Conservation (phyloP, 2,329 filamentous ascomycete species). For the Claviceps sp. region DNA sequence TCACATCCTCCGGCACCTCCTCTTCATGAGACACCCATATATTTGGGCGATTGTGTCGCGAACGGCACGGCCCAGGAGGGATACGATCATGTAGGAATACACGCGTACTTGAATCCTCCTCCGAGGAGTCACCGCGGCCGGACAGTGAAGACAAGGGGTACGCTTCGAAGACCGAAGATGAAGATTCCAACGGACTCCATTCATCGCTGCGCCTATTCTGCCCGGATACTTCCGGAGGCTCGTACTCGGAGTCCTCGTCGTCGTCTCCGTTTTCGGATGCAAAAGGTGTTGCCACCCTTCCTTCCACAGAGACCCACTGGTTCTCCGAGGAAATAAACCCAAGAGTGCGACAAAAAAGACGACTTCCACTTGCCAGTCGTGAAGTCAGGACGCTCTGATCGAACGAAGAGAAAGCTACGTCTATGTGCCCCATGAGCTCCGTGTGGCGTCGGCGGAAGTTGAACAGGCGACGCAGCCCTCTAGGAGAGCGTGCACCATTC, state of each 20-base stretch:
- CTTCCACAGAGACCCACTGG: neutral
- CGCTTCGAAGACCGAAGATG: no score
- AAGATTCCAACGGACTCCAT: no score
- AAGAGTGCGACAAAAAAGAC: neutral
- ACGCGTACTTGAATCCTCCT: neutral
- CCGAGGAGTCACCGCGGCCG: no score
- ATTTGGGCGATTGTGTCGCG: neutral
- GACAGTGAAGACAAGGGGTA: no score
- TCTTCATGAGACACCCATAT: neutral
- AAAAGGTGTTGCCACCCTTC: neutral
- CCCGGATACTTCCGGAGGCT: no score
- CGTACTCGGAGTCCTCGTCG: no score
- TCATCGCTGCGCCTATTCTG: no score
- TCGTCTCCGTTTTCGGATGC: no score
- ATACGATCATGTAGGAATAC: neutral
- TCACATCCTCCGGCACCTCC: neutral
- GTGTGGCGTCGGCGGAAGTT: no score
- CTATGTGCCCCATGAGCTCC: no score
- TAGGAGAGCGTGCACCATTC: neutral
- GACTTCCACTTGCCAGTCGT: neutral
- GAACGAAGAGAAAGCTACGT: neutral
- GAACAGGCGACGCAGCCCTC: neutral
- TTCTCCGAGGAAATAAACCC: neutral
- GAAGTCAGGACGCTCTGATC: neutral
- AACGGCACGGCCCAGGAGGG: neutral